Percentiles rank a stretch among this genome's conserved stretches.
These are phyloP conservation scores for Termitomyces sp. DNA, from an alignment of 768 basidiomycete species.

Conservation along the genomic window DNA sequence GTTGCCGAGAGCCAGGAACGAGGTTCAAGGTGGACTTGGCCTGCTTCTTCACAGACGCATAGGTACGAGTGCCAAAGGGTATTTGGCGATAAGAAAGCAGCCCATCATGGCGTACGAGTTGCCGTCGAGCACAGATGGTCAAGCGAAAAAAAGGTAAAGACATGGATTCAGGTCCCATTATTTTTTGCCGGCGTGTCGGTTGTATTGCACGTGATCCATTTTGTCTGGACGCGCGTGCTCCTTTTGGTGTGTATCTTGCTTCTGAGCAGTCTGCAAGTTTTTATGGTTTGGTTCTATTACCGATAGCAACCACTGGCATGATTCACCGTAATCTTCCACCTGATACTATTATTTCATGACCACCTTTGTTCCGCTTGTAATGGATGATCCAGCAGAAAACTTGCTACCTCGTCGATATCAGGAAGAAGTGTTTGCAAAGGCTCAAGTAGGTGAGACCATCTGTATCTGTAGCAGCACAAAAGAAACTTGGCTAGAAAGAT, in stretches of 20 bases:
- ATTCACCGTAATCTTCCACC: background rate
- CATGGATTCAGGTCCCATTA: background rate
- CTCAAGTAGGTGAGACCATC: slow-evolving; percentile 36
- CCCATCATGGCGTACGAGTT: background rate
- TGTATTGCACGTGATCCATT: background rate
- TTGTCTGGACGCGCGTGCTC: background rate
- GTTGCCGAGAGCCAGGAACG: slow-evolving; percentile 63
- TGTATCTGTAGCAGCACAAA: background rate
- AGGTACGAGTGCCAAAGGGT: slow-evolving; percentile 8
- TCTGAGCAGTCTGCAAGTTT: background rate
- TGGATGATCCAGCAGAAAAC: slow-evolving; percentile 4
- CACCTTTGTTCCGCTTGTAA: background rate
- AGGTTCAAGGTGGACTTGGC: slow-evolving; percentile 50
- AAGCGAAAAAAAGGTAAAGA: slow-evolving; percentile 1
- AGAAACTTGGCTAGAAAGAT: slow-evolving; percentile 7
- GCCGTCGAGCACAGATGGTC: background rate
- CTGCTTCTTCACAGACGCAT: slow-evolving; percentile 26
- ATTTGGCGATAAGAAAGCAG: background rate
- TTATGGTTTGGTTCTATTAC: background rate
- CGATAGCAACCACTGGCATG: background rate
- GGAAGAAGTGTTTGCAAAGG: slow-evolving; percentile 63
- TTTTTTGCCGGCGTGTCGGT: background rate
- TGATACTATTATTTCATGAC: background rate
- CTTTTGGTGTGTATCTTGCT: background rate
- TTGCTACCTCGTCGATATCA: slow-evolving; percentile 51